Conservation (phyloP, 805 yeast species). For the Sporopachydermia lactativora region DNA sequence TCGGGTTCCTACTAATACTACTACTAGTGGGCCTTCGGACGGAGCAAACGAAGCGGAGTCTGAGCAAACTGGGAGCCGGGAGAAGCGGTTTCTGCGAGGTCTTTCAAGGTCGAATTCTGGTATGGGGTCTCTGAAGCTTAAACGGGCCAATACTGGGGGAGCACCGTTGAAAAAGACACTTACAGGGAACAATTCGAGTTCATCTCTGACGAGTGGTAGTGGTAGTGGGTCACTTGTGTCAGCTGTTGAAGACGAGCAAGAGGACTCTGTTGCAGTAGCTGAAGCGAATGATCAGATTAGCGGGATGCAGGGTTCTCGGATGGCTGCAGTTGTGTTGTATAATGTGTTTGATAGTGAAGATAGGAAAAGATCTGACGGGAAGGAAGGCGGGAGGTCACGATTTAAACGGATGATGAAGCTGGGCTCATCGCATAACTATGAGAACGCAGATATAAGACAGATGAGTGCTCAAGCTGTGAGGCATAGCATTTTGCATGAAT, state of each 20-base stretch:
- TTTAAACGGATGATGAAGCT: background rate
- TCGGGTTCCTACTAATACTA: background rate
- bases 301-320: background rate
- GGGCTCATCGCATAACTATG: background rate
- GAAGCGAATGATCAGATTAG: background rate
- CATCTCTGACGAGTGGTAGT: background rate
- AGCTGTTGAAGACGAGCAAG: background rate
- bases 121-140: background rate
- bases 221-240: background rate
- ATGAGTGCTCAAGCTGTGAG: background rate
- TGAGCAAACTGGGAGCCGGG: background rate
- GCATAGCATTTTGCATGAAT: background rate
- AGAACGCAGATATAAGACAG: background rate
- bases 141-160: background rate
- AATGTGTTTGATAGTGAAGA: background rate
- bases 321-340: background rate
- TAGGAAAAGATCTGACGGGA: background rate
- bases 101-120: background rate
- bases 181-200: background rate
- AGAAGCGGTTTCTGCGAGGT: background rate
- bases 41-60: background rate
- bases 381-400: background rate
- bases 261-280: background rate
- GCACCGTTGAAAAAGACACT: background rate
- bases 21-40: background rate